Evolutionary conservation across 257 asterid species (phyloP), one percentile per base, ranked within the genome.

Genomic region (Echium plantagineum): DNA sequence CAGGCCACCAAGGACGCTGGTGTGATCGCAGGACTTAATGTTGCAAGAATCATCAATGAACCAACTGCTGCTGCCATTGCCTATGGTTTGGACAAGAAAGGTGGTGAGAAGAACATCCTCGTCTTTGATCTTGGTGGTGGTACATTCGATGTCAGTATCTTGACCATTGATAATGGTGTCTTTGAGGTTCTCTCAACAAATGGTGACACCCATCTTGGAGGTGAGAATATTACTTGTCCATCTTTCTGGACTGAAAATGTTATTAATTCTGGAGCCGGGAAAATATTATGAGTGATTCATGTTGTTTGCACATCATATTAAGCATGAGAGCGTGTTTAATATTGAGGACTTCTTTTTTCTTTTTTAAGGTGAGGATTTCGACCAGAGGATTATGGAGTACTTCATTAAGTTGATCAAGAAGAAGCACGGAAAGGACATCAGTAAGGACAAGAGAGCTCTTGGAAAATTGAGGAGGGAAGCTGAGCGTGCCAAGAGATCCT

Each of bases 41-140:
- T 90, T 69, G 95, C 80, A 0, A 85, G 96, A 75, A 87, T 90
- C 59, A 90, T 90, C 52, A 90, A 87, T 13, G 98, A 87, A 70
- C 96, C 98, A 51, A 87, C 96, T 18, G 96, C 98, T 1, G 98
- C 98, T 56, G 98, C 98, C 62, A 85, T 90, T 55, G 98, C 98
- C 19, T 87, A 90, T 55, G 95, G 96, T 57, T 77, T 90, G 79
- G 96, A 91, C 73, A 85, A 91, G 84, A 91, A 83, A 58, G 95
- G 88, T 38, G 91, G 93, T 60, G 98, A 91, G 71, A 87, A 91
- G 81, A 91, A 87, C 74, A 82, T 91, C 61, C 98, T 90, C 30
- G 96, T 87, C 49, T 90, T 90, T 73, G 96, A 90, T 60, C 96
- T 90, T 72, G 98, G 98, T 76, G 98, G 98, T 75, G 98, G 96